Evolutionary conservation across 495 filamentous ascomycete species (phyloP), one percentile per base, ranked within the genome.

Genomic region (Penicillium goetzii): DNA sequence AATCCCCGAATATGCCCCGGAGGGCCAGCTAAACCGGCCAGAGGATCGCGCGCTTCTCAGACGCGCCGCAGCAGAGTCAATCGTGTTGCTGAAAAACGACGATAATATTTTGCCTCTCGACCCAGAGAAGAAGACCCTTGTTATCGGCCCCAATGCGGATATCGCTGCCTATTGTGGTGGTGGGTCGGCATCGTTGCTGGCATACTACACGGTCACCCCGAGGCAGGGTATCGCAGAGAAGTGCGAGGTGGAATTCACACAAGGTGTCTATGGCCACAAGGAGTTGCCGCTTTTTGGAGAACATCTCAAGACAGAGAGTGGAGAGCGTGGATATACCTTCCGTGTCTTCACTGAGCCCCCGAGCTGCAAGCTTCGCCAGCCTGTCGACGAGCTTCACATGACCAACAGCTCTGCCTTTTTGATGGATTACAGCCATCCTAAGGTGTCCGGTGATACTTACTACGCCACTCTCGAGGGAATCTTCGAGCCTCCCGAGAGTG

Each of bases 91-190:
- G 60, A 93, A 93, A 73, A 95, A 95, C 63, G 84, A 92, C 40
- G 82, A 83, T 2, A 72, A 75, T 17, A 72, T 88, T 21, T 76
- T 94, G 7, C 91, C 91, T 2, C 74, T 94, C 17, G 85, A 83
- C 54, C 86, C 84, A 64, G 78, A 83, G 23, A 83, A 85, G 34
- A 80, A 82, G 51, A 81, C 94, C 50, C 87, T 91, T 9, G 82
- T 95, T 33, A 95, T 97, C 60, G 91, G 91, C 7, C 91, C 91
- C 15, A 94, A 93, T 70, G 84, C 90, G 36, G 90, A 90, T 65
- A 77, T 88, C 53, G 89, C 91, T 0, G 88, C 90, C 38, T 89
- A 89, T 55, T 88, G 89, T 56, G 92, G 92, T 43, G 92, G 92
- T 60, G 91, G 92, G 10, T 93, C 89, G 63, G 91, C 92, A 1